A percentile compares a stretch with the other conserved stretches of the same genome.
phyloP scores from a whole-genome alignment of 208 protist genomes.

The Crithidia expoeki region DNA sequence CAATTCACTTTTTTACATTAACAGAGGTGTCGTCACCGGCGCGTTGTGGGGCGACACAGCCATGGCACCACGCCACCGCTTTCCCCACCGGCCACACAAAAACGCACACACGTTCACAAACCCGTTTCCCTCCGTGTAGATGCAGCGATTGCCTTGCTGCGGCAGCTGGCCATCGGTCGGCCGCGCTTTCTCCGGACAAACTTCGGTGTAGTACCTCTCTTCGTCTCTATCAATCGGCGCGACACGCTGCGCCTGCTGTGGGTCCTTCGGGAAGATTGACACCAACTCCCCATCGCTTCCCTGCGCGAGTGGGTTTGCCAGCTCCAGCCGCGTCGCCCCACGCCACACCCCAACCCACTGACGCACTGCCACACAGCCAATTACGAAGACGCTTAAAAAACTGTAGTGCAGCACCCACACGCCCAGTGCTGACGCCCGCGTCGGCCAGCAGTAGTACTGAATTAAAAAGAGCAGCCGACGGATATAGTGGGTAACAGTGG shows the following conservation, averaged over 20 bases:
- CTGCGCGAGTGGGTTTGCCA: conserved; percentile 76
- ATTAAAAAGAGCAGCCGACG: conserved; percentile 33
- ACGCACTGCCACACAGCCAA: conserved; percentile 36
- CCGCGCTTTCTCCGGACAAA: conserved; percentile 42
- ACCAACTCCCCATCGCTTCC: conserved; percentile 64
- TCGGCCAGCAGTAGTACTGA: conserved; percentile 56
- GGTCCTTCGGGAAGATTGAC: conserved; percentile 52
- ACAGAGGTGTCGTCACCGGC: conserved; percentile 48
- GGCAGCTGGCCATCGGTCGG: conserved; percentile 1
- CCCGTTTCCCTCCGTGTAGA: conserved; percentile 52
- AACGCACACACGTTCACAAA: conserved; percentile 54
- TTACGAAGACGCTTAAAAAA: conserved; percentile 17
- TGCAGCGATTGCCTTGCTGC: conserved; percentile 31
- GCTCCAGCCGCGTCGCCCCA: conserved; percentile 68
- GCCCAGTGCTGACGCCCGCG: conserved; percentile 41
- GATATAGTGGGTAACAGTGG: conserved; percentile 7
- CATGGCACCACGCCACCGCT: conserved; percentile 61
- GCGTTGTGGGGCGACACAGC: conserved; percentile 55
- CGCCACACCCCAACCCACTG: conserved; percentile 53
- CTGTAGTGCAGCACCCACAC: conserved; percentile 74
- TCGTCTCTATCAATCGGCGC: conserved; percentile 32
- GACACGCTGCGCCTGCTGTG: conserved; percentile 30
- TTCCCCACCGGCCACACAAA: conserved; percentile 27
- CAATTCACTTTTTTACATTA: conserved; percentile 17
- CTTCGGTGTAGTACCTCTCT: conserved; percentile 41